Percentiles rank a stretch among this genome's conserved stretches.
Conservation (phyloP, 345 rosid species). For the Bruguiera parviflora region DNA sequence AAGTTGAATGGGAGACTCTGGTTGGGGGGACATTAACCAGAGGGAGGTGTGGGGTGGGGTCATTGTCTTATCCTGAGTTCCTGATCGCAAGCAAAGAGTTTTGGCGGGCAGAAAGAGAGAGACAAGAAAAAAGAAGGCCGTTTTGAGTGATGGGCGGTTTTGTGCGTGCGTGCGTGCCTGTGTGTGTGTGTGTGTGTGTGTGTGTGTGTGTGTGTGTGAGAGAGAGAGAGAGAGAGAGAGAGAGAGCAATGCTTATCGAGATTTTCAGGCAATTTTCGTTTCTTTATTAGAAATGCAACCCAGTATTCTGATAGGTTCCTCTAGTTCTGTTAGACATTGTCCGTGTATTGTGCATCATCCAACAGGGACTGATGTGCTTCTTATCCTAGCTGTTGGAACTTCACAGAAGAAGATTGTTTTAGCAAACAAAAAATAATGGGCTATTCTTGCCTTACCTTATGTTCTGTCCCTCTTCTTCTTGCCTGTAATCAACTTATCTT, state of each 20-base stretch:
- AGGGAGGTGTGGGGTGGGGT: slow-evolving; percentile 23
- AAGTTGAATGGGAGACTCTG: slow-evolving; percentile 35
- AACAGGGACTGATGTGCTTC: too few species aligned
- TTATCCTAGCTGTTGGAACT: too few species aligned
- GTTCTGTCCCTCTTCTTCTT: not conserved
- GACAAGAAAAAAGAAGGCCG: not conserved
- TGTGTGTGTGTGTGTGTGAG: too few species aligned
- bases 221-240: too few species aligned
- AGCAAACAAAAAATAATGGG: too few species aligned
- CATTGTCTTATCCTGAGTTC: slow-evolving; percentile 35
- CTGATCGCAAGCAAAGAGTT: slow-evolving; percentile 10
- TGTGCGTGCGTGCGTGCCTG: too few species aligned
- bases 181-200: too few species aligned
- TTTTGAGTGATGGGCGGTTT: not conserved
- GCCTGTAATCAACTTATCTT: too few species aligned
- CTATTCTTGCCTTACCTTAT: not conserved
- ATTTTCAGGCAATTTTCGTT: not conserved
- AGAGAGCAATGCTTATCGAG: not conserved
- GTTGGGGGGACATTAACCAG: slow-evolving; percentile 24
- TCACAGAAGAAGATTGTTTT: too few species aligned
- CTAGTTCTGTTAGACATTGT: not conserved
- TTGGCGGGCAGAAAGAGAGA: not conserved
- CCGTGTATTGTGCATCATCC: not conserved
- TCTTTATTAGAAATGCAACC: not conserved
- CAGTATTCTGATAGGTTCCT: not conserved